Evolutionary conservation across 306 rosid genomes (phyloP), one percentile per base, ranked within the genome.

Genomic region (Vigna angularis): DNA sequence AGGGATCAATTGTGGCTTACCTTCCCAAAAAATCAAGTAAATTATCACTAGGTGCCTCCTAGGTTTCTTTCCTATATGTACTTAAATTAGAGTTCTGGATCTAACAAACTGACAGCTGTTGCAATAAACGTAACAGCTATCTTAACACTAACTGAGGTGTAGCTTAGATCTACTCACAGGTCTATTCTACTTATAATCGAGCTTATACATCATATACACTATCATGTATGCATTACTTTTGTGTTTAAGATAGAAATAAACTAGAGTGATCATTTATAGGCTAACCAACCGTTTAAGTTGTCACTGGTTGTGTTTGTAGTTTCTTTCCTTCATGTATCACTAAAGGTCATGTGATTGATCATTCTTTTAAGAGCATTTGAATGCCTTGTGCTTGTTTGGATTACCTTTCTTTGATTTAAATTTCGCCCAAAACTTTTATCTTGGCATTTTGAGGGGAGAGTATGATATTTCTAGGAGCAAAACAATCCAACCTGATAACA

Each of bases 401-500:
- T 20, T 20, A 20, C 26, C 49, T 34, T 73, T 57, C 1, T 59
- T 16, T 9, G n/a, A 32, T 10, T 4, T 45, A 32, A 28, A 28
- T 74, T 74, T 61, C 61, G 48, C 48, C 50, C 18, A 61, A n/a
- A 26, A 32, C 17, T 17, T 28, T 36, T 66, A 20, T 17, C 55
- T 56, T 69, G 47, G 40, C 15, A 45, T 30, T 47, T 45, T 30
- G 8, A 8, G 9, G 45, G 45, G 26, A 14, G 12, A 15, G 15
- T 47, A 26, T 26, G 11, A 17, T 2, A 42, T 73, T 65, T 64
- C 28, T 53, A 1, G 51, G 66, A 52, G 32, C 18, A 20, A 45
- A 28, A 16, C 74, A 34, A 74, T 51, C 62, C 50, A 24, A 13
- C 44, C 57, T 66, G 53, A 70, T 28, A 6, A 20, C 65, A 48